Evolutionary conservation across 176 grass and related monocot genomes (phyloP), one percentile per base, ranked within the genome.

Genomic region (Melocanna baccifera): DNA sequence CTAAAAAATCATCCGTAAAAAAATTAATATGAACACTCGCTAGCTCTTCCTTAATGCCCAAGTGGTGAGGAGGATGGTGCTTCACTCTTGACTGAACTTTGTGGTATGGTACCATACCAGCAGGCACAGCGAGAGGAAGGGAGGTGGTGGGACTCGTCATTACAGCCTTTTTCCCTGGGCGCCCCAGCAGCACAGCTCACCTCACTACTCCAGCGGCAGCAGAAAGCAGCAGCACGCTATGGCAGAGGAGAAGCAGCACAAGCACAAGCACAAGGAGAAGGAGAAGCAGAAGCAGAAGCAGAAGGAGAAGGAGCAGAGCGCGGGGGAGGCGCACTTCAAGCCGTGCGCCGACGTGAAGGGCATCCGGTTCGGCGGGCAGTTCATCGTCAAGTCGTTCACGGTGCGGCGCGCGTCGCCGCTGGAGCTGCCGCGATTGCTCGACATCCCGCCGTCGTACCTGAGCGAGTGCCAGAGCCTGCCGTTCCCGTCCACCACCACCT

Each of bases 311-410:
- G 18, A 83, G 50, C 18, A 87, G 69, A 20, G 29, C 51, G 48
- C 81, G 9, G 91, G 86, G 59, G 76, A 87, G 75, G 81, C 85
- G 47, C 91, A 91, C 82, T 98, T 98, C 96, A 95, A 90, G 85
- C 83, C 96, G 14, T 85, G 93, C 91, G 77, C 65, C 23, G 96
- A 98, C 76, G 89, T 93, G 45, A 95, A 98, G 82, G 96, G 96
- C 43, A 79, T 98, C 79, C 87, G 96, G 8, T 98, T 98, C 77
- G 93, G 96, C 13, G 91, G 91, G 30, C 96, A 98, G 83, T 93
- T 98, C 82, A 91, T 98, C 41, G 93, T 98, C 25, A 95, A 93
- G 81, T 98, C 96, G 62, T 95, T 98, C 89, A 98, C 96, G 46
- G 96, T 98, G 75, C 92, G 96, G 3, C 91, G 89, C n/a, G 92